phyloP scores from a whole-genome alignment of 2,329 filamentous ascomycete species.

The Aspergillus sergii region DNA sequence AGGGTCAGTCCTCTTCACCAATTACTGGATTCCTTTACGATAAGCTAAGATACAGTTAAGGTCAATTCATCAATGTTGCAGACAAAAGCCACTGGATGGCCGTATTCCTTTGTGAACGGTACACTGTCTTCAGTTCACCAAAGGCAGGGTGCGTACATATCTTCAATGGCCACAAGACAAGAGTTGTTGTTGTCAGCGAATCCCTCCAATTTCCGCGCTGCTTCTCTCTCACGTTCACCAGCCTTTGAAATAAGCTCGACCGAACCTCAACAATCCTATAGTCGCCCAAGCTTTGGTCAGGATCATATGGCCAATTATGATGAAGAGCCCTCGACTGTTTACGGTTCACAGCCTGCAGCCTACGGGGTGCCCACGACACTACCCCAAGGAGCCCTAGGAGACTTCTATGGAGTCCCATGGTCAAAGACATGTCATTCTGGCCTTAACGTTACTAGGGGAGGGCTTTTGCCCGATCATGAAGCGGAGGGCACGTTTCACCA shows the following conservation, averaged over 20 bases:
- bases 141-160: slow-evolving; percentile 24
- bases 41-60: slow-evolving; percentile 22
- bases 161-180: slow-evolving; percentile 17
- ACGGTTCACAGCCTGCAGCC: slow-evolving; percentile 35
- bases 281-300: slow-evolving; percentile 25
- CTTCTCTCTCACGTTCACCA: slow-evolving; percentile 23
- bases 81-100: slow-evolving; percentile 29
- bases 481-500: slow-evolving; percentile 25
- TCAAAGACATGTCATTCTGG: slow-evolving; percentile 34
- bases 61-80: slow-evolving; percentile 38
- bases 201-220: slow-evolving; percentile 21
- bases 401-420: slow-evolving; percentile 32
- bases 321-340: slow-evolving; percentile 35
- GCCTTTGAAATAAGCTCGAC: slow-evolving; percentile 30
- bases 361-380: slow-evolving; percentile 41
- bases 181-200: slow-evolving; percentile 18
- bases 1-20: slow-evolving; percentile 57
- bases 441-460: slow-evolving; percentile 24
- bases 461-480: slow-evolving; percentile 34
- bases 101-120: slow-evolving; percentile 28
- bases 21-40: neutral
- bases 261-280: slow-evolving; percentile 24
- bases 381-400: slow-evolving; percentile 27
- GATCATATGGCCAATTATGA: slow-evolving; percentile 35
- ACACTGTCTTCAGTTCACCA: slow-evolving; percentile 19